A percentile compares a stretch with the other conserved stretches of the same genome.
Evolutionary conservation across 768 basidiomycete genomes (phyloP).

Genomic region (Panaeolus papilionaceus): DNA sequence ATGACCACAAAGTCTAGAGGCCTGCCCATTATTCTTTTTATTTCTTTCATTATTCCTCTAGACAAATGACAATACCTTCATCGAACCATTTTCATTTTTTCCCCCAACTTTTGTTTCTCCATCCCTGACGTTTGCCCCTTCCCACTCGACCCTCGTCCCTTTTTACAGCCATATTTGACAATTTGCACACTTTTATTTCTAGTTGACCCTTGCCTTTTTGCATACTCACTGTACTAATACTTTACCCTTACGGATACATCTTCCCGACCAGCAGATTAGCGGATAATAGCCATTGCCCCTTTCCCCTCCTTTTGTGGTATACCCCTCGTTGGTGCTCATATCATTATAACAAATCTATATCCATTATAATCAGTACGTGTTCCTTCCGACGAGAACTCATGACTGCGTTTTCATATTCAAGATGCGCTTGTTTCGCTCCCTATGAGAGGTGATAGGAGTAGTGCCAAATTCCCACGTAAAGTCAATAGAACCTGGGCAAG

Average conservation of each 20-base stretch:
- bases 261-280: conserved; percentile 10
- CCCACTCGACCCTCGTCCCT: background rate
- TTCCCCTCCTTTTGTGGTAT: background rate
- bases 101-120: background rate
- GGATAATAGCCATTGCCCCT: background rate
- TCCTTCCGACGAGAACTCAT: no score
- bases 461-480: no score
- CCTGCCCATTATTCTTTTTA: conserved; percentile 15
- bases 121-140: background rate
- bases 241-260: conserved; percentile 11
- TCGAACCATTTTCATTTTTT: conserved; percentile 12
- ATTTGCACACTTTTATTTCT: conserved; percentile 9
- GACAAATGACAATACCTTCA: conserved; percentile 15
- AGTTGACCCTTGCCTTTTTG: conserved; percentile 8
- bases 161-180: conserved; percentile 9
- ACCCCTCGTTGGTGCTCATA: background rate
- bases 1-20: conserved; percentile 10
- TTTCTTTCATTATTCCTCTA: conserved; percentile 14
- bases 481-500: no score
- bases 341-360: no score
- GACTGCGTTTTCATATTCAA: no score
- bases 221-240: conserved; percentile 13
- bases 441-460: no score
- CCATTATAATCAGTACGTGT: no score
- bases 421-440: no score